Conservation (phyloP, 148 eudicot genomes). For the Amaranthus hypochondriacus region DNA sequence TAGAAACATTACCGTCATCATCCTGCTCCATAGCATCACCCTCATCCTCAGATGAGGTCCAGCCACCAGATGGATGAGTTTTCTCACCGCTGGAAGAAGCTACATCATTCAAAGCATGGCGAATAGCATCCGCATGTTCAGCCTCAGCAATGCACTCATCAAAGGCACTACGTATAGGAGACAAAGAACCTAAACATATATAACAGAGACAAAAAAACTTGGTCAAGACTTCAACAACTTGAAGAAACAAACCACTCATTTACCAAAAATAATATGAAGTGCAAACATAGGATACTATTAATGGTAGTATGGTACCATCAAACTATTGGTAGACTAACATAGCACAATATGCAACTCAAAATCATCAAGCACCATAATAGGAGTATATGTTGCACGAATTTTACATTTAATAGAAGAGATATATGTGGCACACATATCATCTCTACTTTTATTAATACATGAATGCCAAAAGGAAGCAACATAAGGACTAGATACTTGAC, state of each 20-base stretch:
- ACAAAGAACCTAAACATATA: slow-evolving; percentile 48
- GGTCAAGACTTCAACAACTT: background rate
- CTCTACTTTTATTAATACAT: background rate
- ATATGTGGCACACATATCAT: background rate
- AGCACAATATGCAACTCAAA: background rate
- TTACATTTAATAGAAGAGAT: background rate
- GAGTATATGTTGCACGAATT: background rate
- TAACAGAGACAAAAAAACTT: slow-evolving; percentile 7
- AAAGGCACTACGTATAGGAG: slow-evolving; percentile 55
- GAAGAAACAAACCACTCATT: background rate
- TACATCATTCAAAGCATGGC: slow-evolving; percentile 62
- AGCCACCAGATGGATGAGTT: slow-evolving; percentile 35
- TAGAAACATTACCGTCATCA: slow-evolving; percentile 49
- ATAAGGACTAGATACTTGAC: background rate
- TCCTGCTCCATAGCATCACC: slow-evolving; percentile 72
- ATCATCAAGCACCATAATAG: no score
- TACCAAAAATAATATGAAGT: background rate
- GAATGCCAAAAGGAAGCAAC: background rate
- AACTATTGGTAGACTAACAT: background rate
- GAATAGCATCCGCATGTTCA: slow-evolving; percentile 62
- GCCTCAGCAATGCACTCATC: slow-evolving; percentile 52
- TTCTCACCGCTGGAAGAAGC: slow-evolving; percentile 58
- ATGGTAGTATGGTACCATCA: slow-evolving; percentile 1
- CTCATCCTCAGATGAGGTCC: slow-evolving; percentile 92
- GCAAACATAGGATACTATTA: background rate